These are phyloP conservation scores for Aegilops umbellulata DNA, from an alignment of 176 grass and related monocot species.

Conservation along the genomic window DNA sequence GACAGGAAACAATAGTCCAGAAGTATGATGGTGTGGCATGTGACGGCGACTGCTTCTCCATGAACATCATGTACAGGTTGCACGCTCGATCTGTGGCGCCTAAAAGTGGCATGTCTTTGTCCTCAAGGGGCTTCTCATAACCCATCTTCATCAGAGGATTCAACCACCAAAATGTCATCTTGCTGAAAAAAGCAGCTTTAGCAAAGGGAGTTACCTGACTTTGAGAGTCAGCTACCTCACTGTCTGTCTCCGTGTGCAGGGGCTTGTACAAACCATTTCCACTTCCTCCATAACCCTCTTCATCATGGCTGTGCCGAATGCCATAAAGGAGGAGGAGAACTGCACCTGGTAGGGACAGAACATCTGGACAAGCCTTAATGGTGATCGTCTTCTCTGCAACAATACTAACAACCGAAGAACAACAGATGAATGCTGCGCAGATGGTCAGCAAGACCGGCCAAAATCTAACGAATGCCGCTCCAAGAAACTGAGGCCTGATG, in stretches of 20 bases:
- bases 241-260: slow-evolving; percentile 31
- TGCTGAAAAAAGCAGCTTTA: slow-evolving; percentile 54
- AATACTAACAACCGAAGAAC: slow-evolving; percentile 45
- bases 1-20: slow-evolving; percentile 71
- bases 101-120: slow-evolving; percentile 69
- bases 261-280: slow-evolving; percentile 42
- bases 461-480: slow-evolving; percentile 5
- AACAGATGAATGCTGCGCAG: slow-evolving; percentile 47
- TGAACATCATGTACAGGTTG: slow-evolving; percentile 48
- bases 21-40: slow-evolving; percentile 40
- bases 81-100: slow-evolving; percentile 53
- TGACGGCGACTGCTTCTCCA: slow-evolving; percentile 40
- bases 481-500: slow-evolving; percentile 31
- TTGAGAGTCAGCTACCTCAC: slow-evolving; percentile 21
- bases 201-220: slow-evolving; percentile 50
- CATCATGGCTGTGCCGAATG: slow-evolving; percentile 4
- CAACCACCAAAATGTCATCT: slow-evolving; percentile 90
- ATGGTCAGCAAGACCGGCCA: slow-evolving; percentile 33
- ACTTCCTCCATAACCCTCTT: slow-evolving; percentile 16
- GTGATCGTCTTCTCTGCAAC: slow-evolving; percentile 29
- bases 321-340: slow-evolving; percentile 44
- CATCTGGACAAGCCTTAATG: slow-evolving; percentile 42
- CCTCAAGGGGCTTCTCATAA: slow-evolving; percentile 71
- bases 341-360: slow-evolving; percentile 51
- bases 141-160: slow-evolving; percentile 85